Evolutionary conservation across 805 yeast genomes (phyloP).

Genomic region (Candida pseudofarinosa): DNA sequence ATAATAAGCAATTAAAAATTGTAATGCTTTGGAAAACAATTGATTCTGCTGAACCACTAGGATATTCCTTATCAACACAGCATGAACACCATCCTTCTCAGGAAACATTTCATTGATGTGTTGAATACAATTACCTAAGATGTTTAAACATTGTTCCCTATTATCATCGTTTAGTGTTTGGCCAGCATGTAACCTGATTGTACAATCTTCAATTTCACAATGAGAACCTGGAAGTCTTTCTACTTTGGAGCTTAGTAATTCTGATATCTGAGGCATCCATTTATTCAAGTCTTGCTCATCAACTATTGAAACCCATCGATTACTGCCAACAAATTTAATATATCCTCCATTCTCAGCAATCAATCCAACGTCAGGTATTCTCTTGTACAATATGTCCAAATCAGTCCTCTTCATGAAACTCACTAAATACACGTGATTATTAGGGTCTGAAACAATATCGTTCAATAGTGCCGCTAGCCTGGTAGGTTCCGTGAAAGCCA

Average conservation of each 20-base stretch:
- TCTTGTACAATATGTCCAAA: constrained; percentile 63
- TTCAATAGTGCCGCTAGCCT: constrained; percentile 53
- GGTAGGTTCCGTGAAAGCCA: constrained; percentile 50
- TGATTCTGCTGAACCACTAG: constrained; percentile 70
- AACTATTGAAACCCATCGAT: constrained; percentile 60
- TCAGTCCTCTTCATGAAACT: constrained; percentile 62
- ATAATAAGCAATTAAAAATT: constrained; percentile 43
- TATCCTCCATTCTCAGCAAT: constrained; percentile 91
- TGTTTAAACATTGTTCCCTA: constrained; percentile 57
- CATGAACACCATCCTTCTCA: constrained; percentile 55
- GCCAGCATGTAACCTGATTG: constrained; percentile 73
- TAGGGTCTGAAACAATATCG: constrained; percentile 54
- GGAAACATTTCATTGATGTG: constrained; percentile 75
- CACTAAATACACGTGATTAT: constrained; percentile 67
- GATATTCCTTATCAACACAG: constrained; percentile 63
- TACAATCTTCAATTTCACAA: constrained; percentile 69
- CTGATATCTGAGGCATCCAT: constrained; percentile 59
- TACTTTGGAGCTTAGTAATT: constrained; percentile 53
- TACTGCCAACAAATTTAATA: constrained; percentile 49
- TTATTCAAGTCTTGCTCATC: constrained; percentile 42
- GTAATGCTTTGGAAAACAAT: constrained; percentile 52
- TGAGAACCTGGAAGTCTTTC: constrained; percentile 81
- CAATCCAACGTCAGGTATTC: constrained; percentile 68
- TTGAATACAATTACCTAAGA: constrained; percentile 80
- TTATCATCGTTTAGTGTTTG: constrained; percentile 51